Conservation (phyloP, 345 rosid genomes). For the Microthlaspi erraticum region DNA sequence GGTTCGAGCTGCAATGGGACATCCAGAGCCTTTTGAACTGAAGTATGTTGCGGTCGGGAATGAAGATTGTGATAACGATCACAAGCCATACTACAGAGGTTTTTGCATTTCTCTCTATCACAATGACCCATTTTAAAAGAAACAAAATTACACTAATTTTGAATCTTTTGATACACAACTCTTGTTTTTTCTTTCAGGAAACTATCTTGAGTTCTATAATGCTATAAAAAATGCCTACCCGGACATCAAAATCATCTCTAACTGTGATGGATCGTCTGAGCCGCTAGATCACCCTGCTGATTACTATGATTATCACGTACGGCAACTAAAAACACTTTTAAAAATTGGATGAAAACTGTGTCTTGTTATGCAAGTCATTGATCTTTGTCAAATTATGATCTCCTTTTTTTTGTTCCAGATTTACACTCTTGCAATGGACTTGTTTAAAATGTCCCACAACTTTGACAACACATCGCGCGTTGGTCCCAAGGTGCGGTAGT, state of each 20-base stretch:
- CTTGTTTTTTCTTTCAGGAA: slow-evolving; percentile 52
- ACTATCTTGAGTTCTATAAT: slow-evolving; percentile 80
- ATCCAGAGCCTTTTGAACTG: slow-evolving; percentile 85
- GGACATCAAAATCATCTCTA: slow-evolving; percentile 78
- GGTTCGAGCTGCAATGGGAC: slow-evolving; percentile 91
- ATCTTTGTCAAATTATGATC: background rate
- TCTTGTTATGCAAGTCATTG: background rate
- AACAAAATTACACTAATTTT: slow-evolving; percentile 1
- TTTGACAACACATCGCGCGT: slow-evolving; percentile 65
- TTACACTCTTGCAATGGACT: slow-evolving; percentile 63
- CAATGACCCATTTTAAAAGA: background rate
- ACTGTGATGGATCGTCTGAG: slow-evolving; percentile 81
- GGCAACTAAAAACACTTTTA: background rate
- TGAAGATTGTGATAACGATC: slow-evolving; percentile 60
- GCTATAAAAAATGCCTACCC: slow-evolving; percentile 79
- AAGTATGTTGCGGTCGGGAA: slow-evolving; percentile 91
- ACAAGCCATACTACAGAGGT: slow-evolving; percentile 71
- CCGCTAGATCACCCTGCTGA: slow-evolving; percentile 84
- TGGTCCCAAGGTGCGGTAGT: slow-evolving; percentile 75
- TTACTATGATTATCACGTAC: slow-evolving; percentile 80
- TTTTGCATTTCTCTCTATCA: slow-evolving; percentile 30
- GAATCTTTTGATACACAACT: slow-evolving; percentile 6
- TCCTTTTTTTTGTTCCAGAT: slow-evolving; percentile 45
- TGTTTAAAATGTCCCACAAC: slow-evolving; percentile 59
- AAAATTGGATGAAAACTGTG: background rate